Percentiles rank a stretch among this genome's conserved stretches.
phyloP scores from a whole-genome alignment of 306 rosid species.

The Cajanus cajan region DNA sequence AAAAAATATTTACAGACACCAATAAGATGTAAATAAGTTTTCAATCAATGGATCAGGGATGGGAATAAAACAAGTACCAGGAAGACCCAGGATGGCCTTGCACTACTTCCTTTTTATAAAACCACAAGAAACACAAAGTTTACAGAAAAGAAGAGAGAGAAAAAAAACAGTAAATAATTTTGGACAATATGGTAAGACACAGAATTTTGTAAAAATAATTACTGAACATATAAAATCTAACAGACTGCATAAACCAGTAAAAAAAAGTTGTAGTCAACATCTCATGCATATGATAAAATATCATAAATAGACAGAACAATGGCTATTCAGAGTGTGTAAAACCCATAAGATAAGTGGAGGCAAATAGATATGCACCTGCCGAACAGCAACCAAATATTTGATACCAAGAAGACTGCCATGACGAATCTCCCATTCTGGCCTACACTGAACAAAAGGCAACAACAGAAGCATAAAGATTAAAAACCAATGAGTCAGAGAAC shows the following conservation, averaged over 20 bases:
- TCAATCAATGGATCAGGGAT: background rate
- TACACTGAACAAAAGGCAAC: slow-evolving; percentile 76
- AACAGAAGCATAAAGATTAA: slow-evolving; percentile 49
- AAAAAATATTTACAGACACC: background rate
- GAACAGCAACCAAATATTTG: slow-evolving; percentile 90
- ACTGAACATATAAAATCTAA: background rate
- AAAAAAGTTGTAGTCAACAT: background rate
- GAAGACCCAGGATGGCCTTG: background rate
- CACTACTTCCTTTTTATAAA: background rate
- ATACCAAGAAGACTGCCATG: slow-evolving; percentile 96
- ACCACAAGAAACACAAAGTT: background rate
- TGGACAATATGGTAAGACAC: background rate
- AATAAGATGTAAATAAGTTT: background rate
- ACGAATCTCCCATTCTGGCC: slow-evolving; percentile 99
- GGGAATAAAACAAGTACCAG: background rate
- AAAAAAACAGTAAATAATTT: background rate
- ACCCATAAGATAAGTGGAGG: background rate
- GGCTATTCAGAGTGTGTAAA: background rate
- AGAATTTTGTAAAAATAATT: background rate
- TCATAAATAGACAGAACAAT: slow-evolving; percentile 8
- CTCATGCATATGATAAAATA: slow-evolving; percentile 9
- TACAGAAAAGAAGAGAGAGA: too few relatives aligned
- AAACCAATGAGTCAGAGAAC: slow-evolving; percentile 18
- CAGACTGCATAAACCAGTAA: background rate
- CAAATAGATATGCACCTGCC: slow-evolving; percentile 63